phyloP scores from a whole-genome alignment of 2,329 filamentous ascomycete genomes.

The Epichloe baconii region DNA sequence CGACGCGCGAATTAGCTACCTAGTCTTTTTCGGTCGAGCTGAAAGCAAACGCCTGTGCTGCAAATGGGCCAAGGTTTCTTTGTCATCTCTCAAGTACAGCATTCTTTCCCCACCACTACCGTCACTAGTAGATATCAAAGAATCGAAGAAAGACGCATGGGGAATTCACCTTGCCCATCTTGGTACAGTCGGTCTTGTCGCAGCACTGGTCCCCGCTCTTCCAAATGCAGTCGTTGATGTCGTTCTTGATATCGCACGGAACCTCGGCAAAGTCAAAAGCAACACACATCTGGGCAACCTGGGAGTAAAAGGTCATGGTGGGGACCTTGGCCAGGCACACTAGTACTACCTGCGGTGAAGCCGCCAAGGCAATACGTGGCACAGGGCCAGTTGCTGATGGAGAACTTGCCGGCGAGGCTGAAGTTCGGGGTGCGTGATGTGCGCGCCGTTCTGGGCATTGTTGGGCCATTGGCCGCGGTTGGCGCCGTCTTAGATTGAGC shows the following conservation, averaged over 20 bases:
- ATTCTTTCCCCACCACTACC: no score
- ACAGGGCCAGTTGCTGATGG: slow-evolving; percentile 11
- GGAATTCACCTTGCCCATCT: background rate
- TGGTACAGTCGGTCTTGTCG: slow-evolving; percentile 6
- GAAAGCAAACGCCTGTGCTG: no score
- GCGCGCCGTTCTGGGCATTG: slow-evolving; percentile 7
- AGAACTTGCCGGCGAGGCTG: slow-evolving; percentile 7
- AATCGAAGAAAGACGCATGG: no score
- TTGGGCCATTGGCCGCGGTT: slow-evolving; percentile 9
- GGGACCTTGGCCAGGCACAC: slow-evolving; percentile 8
- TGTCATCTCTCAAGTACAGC: background rate
- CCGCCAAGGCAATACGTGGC: slow-evolving; percentile 10
- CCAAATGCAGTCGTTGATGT: slow-evolving; percentile 10
- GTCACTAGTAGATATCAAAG: no score
- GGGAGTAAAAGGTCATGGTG: slow-evolving; percentile 9
- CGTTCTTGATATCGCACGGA: slow-evolving; percentile 9
- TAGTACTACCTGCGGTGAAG: slow-evolving; percentile 5
- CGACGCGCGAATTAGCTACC: background rate
- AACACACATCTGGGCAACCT: slow-evolving; percentile 8
- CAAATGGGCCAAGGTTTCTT: background rate
- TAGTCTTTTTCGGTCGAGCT: background rate
- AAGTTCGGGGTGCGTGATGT: slow-evolving; percentile 7
- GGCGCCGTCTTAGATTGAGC: background rate
- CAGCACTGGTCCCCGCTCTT: slow-evolving; percentile 7
- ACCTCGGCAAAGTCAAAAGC: slow-evolving; percentile 9